A percentile compares a stretch with the other conserved stretches of the same genome.
Evolutionary conservation across 371 early-diverging fungal genomes (phyloP).

Genomic region (Mortierella sp.): DNA sequence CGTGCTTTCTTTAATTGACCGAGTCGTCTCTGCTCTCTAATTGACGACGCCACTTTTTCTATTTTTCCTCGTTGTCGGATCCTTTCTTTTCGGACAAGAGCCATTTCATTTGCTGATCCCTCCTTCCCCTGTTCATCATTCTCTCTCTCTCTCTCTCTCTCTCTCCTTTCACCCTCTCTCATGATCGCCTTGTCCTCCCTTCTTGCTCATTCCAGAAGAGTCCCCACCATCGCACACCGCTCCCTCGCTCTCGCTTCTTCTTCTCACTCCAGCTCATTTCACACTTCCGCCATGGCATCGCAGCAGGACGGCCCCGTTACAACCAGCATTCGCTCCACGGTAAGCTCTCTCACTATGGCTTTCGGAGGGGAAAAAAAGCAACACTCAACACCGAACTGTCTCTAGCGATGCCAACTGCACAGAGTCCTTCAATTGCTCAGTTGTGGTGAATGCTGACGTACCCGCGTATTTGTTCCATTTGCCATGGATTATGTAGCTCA

Average conservation of each 20-base stretch:
- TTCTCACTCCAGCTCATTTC: constrained; percentile 17
- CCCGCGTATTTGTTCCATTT: neutral
- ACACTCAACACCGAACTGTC: neutral
- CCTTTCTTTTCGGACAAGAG: neutral
- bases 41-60: neutral
- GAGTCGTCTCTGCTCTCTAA: neutral
- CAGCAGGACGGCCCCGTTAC: constrained; percentile 48
- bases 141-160: neutral
- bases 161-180: neutral
- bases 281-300: constrained; percentile 41
- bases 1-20: neutral
- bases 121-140: neutral
- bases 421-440: neutral
- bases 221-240: constrained; percentile 23
- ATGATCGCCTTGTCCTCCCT: constrained; percentile 34
- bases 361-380: neutral
- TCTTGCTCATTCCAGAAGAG: constrained; percentile 31
- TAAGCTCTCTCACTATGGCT: constrained; percentile 15
- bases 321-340: constrained; percentile 44
- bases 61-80: neutral
- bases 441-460: neutral
- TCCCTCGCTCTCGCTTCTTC: constrained; percentile 6
- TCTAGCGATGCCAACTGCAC: neutral
- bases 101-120: neutral
- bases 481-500: constrained; percentile 58